Base-by-base conservation (phyloP, 177 flowering plant species). In the Tripterygium wilfordii region DNA sequence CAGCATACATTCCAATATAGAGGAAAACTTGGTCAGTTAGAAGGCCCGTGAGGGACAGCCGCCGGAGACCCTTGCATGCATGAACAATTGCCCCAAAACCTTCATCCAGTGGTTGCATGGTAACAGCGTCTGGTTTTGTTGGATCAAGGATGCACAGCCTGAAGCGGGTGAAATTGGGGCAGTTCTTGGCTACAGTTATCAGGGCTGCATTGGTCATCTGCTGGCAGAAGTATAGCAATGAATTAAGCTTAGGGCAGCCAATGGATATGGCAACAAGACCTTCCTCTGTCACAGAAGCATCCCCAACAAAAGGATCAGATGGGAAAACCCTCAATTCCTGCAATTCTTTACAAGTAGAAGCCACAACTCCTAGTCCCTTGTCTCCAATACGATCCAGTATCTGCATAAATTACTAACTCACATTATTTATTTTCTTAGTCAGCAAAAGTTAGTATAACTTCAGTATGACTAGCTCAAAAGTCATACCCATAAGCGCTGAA, bases 161-260 rank as follows among this genome's bases (percentile, higher is more conserved):
- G 62, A 92, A 92, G 17, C 88, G 71, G 20, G 64, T 79, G 36
- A 92, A 85, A 44, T 77, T 76, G 0, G 96, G 86, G 63, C 87
- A 75, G 60, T 77, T 77, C 57, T 76, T 83, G n/a, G 98, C 92
- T 10, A 88, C 81, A 12, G 90, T 74, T 37, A 68, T 68, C 8
- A 92, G 83, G 17, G 95, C 98, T 18, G 88, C 83, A 61, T 92
- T 91, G 13, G 98, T 81, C 96, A 91, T 85, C 59, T 80, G 95
- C 49, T 76, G 77, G 62, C 96, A 91, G 67, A 91, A 91, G 63
- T 88, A 92, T 0, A 88, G 70, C 33, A 85, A 6, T 0, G 95
- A 83, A 44, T 82, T 66, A 26, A 88, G 84, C 65, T 83, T 85
- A 14, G 89, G 85, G 57, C 96, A 88, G 24, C 98, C 98, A 12